A percentile compares a stretch with the other conserved stretches of the same genome.
Evolutionary conservation across 208 protist species (phyloP).

Genomic region (Tritrichomonas foetus): DNA sequence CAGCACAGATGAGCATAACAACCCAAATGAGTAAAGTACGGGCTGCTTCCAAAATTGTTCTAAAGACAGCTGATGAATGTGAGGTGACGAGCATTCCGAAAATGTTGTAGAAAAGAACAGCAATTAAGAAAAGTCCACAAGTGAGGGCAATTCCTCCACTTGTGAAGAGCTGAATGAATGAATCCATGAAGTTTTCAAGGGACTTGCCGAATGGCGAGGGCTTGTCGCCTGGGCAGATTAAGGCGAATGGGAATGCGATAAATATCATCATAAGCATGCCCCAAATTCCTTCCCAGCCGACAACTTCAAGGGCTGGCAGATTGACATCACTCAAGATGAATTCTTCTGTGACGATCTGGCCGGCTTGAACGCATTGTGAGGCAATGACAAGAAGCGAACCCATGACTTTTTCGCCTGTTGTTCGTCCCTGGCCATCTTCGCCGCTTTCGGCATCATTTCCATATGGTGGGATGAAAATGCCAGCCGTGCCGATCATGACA

Average conservation of each 20-base stretch:
- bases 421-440: neutral
- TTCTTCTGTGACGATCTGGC: slow-evolving; percentile 33
- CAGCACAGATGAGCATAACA: neutral
- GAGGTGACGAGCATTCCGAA: slow-evolving; percentile 39
- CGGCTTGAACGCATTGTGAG: neutral
- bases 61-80: neutral
- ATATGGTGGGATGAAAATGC: neutral
- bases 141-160: neutral
- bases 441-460: neutral
- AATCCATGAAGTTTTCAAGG: slow-evolving; percentile 1
- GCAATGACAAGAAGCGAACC: neutral
- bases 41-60: slow-evolving; percentile 26
- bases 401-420: neutral
- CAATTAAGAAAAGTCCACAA: neutral
- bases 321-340: neutral
- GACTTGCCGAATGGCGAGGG: slow-evolving; percentile 10
- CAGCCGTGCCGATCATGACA: slow-evolving; percentile 21
- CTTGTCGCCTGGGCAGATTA: neutral
- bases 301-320: slow-evolving; percentile 37
- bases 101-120: slow-evolving; percentile 30
- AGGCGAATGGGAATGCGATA: slow-evolving; percentile 16
- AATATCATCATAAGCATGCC: slow-evolving; percentile 1
- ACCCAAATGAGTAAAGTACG: slow-evolving; percentile 34
- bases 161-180: slow-evolving; percentile 26
- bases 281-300: slow-evolving; percentile 40